Evolutionary conservation across 257 asterid species (phyloP).

Genomic region (Solanum lycopersicoides): DNA sequence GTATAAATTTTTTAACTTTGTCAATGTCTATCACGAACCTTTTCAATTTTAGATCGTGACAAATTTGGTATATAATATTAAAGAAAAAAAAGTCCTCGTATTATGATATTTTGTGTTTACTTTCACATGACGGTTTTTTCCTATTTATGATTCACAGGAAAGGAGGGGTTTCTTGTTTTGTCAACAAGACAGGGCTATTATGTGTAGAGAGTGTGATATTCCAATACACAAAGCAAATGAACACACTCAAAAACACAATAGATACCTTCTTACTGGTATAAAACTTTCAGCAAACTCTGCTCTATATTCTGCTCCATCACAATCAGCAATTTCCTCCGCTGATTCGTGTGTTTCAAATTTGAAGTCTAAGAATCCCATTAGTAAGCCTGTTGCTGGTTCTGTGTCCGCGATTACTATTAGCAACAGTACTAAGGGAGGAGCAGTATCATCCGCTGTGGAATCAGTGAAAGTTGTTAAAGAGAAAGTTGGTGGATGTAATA

Average conservation of each 20-base stretch:
- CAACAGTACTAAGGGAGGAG: neutral
- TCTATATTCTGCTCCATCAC: conserved; percentile 12
- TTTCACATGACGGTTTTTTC: neutral
- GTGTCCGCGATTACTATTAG: neutral
- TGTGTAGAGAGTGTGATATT: conserved; percentile 58
- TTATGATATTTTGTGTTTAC: neutral
- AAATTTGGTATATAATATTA: neutral
- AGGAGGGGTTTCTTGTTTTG: conserved; percentile 58
- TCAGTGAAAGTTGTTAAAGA: neutral
- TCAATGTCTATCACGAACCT: accelerated
- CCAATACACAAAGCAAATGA: conserved; percentile 54
- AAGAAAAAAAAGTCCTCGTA: neutral
- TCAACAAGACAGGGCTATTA: conserved; percentile 61
- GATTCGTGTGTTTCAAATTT: conserved; percentile 6
- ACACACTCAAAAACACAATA: conserved; percentile 42
- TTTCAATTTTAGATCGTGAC: neutral
- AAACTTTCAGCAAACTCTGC: conserved; percentile 28
- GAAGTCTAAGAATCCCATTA: conserved; percentile 5
- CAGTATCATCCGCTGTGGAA: neutral
- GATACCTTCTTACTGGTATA: conserved; percentile 53
- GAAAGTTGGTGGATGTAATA: neutral
- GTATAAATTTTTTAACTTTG: neutral
- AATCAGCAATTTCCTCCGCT: conserved; percentile 2
- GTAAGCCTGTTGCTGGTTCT: neutral
- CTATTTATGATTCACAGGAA: conserved; percentile 20